Evolutionary conservation across 2,329 filamentous ascomycete genomes (phyloP).

Genomic region (Fusarium chaquense): DNA sequence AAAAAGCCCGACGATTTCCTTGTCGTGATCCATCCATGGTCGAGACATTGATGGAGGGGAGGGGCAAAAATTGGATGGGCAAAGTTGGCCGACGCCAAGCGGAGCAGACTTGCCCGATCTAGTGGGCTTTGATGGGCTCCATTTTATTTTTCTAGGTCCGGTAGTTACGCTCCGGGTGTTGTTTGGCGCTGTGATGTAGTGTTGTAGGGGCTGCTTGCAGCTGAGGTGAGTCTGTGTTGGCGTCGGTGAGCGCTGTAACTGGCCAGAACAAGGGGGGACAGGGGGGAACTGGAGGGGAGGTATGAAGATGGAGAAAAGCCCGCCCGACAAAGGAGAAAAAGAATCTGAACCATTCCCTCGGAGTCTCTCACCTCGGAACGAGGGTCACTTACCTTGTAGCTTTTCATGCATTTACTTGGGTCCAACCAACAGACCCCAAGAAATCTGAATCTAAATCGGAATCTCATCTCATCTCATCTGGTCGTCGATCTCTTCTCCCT

Average conservation of each 20-base stretch:
- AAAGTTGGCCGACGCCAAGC: conserved; percentile 35
- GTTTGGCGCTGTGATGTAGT: neutral
- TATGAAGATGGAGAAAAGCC: neutral
- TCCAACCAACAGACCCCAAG: neutral
- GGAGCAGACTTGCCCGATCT: conserved; percentile 16
- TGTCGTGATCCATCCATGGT: neutral
- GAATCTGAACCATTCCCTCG: conserved; percentile 7
- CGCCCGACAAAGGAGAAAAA: neutral
- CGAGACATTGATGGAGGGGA: neutral
- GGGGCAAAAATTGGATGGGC: neutral
- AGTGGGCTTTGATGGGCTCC: neutral
- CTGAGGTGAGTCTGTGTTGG: neutral
- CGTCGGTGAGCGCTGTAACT: neutral
- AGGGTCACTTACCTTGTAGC: too few relatives aligned
- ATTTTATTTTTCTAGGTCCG: neutral
- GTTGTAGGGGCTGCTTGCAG: neutral
- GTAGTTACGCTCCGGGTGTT: neutral
- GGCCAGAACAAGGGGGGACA: neutral
- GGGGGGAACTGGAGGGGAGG: neutral
- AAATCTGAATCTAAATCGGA: neutral
- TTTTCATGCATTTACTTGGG: too few relatives aligned
- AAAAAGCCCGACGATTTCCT: conserved; percentile 19
- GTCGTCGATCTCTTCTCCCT: neutral
- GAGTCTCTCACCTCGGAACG: neutral
- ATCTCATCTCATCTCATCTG: conserved; percentile 7